Evolutionary conservation across 2,329 filamentous ascomycete genomes (phyloP).

Genomic region (Penicillium polonicum): DNA sequence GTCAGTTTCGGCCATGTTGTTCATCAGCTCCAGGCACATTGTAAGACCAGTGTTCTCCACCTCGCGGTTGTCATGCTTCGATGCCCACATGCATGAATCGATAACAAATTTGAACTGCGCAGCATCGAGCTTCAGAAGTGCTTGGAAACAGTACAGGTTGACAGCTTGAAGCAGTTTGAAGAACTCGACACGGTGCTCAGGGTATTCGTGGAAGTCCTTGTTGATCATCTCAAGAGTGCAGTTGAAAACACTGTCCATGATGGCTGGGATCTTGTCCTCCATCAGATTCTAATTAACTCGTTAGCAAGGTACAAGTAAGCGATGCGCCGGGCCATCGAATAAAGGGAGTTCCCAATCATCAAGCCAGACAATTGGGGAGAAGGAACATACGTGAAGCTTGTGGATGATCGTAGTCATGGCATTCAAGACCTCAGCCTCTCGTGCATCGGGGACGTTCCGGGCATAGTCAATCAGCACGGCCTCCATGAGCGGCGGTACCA

Average conservation of each 20-base stretch:
- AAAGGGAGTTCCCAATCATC: not conserved
- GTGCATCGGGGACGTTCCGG: slow-evolving; percentile 90
- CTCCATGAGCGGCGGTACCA: slow-evolving; percentile 93
- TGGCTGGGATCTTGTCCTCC: slow-evolving; percentile 96
- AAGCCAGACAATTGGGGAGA: not conserved
- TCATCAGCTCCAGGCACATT: slow-evolving; percentile 97
- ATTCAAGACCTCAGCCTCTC: slow-evolving; percentile 93
- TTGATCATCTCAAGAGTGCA: slow-evolving; percentile 99
- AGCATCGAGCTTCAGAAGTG: slow-evolving; percentile 88
- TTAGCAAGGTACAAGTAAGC: not conserved
- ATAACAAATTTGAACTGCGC: slow-evolving; percentile 99
- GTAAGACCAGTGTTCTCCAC: slow-evolving; percentile 94
- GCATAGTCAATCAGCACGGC: slow-evolving; percentile 95
- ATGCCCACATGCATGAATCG: slow-evolving; percentile 99
- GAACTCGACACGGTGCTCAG: slow-evolving; percentile 98
- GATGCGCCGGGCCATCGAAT: not conserved
- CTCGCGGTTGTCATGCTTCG: slow-evolving; percentile 98
- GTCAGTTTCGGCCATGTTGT: slow-evolving; percentile 94
- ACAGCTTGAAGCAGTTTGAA: slow-evolving; percentile 96
- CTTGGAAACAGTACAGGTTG: slow-evolving; percentile 95
- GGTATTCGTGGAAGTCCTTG: slow-evolving; percentile 99
- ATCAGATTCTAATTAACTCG: slow-evolving; percentile 67
- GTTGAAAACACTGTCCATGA: slow-evolving; percentile 98
- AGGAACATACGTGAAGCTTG: slow-evolving; percentile 80
- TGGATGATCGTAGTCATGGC: slow-evolving; percentile 97